Evolutionary conservation across 2,329 filamentous ascomycete genomes (phyloP).

Genomic region (Colletotrichum cuscutae): DNA sequence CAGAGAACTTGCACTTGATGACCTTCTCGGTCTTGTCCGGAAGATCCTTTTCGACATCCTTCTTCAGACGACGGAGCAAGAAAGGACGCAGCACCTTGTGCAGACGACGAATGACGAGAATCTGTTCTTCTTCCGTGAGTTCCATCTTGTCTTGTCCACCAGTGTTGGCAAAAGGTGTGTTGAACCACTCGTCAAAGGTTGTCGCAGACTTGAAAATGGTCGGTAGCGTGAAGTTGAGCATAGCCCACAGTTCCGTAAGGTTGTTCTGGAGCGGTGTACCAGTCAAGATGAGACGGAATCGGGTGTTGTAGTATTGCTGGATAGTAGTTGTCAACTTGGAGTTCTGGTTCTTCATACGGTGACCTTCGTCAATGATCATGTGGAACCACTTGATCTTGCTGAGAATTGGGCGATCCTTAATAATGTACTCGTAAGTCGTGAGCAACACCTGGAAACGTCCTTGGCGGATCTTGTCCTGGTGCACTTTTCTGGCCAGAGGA

Average conservation of each 20-base stretch:
- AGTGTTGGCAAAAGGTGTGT: conserved; percentile 98
- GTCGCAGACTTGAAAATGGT: conserved; percentile 99
- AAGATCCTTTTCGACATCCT: conserved; percentile 98
- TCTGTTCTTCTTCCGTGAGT: conserved; percentile 98
- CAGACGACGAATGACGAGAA: conserved; percentile 96
- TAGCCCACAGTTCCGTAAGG: conserved; percentile 92
- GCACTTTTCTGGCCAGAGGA: conserved; percentile 85
- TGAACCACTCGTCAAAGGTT: conserved; percentile 99
- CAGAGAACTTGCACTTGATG: conserved; percentile 98
- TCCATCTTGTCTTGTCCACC: conserved; percentile 99
- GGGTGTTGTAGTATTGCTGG: conserved; percentile 92
- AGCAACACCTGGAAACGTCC: conserved; percentile 96
- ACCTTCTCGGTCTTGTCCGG: conserved; percentile 99
- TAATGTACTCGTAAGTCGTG: conserved; percentile 99
- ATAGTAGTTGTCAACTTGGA: conserved; percentile 97
- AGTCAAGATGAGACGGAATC: conserved; percentile 95
- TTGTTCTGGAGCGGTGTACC: conserved; percentile 99
- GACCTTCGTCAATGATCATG: conserved; percentile 99
- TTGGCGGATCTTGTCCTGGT: conserved; percentile 93
- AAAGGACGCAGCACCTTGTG: conserved; percentile 98
- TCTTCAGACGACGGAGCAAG: conserved; percentile 97
- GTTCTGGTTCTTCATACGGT: conserved; percentile 98
- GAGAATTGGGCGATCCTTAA: conserved; percentile 94
- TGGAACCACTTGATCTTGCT: conserved; percentile 99
- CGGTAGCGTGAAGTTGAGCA: conserved; percentile 97